These are phyloP conservation scores for Trichoderma citrinoviride DNA, from an alignment of 2,329 filamentous ascomycete genomes.

Conservation along the genomic window DNA sequence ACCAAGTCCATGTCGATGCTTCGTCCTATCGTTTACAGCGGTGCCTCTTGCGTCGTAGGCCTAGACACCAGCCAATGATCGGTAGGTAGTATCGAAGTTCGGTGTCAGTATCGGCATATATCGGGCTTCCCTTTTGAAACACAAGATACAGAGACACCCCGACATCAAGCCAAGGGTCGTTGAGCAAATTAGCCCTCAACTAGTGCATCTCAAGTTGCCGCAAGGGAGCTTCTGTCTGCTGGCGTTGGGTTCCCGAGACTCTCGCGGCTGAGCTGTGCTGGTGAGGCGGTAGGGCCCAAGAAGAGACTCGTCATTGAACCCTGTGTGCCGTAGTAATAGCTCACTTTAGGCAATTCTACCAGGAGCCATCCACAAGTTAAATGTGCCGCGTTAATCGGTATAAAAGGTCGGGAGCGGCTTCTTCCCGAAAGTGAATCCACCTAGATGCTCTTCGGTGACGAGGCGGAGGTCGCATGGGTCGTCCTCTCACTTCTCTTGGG, in stretches of 20 bases:
- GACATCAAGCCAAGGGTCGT: not conserved
- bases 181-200: not conserved
- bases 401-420: not conserved
- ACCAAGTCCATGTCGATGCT: too few species aligned
- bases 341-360: not conserved
- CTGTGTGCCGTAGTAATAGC: not conserved
- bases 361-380: not conserved
- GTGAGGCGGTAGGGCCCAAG: not conserved
- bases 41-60: too few species aligned
- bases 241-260: not conserved
- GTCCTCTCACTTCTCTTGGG: not conserved
- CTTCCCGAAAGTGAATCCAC: not conserved
- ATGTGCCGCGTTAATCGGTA: not conserved
- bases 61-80: too few species aligned
- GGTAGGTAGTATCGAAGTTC: not conserved
- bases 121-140: not conserved
- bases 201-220: not conserved
- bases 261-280: not conserved
- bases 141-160: not conserved
- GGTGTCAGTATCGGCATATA: not conserved
- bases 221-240: not conserved
- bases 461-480: not conserved
- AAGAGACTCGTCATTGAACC: not conserved
- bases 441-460: not conserved
- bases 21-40: too few species aligned